Conservation (phyloP, 169 alveolate genomes). For the Cytauxzoon felis region DNA sequence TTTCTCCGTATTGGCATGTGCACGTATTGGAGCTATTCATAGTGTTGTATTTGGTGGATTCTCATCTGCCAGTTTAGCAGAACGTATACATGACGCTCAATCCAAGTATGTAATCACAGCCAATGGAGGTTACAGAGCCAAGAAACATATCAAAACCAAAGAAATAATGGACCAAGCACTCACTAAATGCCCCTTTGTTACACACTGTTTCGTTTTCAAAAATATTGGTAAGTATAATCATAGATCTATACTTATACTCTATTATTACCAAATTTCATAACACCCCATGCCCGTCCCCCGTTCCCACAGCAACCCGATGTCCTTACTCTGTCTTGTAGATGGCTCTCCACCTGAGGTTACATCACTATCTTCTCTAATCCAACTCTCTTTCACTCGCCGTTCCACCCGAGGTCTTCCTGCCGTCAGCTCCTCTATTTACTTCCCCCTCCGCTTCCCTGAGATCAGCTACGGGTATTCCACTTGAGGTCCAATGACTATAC, state of each 20-base stretch:
- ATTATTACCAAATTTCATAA: too few relatives aligned
- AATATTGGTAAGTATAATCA: constrained; percentile 13
- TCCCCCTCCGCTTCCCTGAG: too few relatives aligned
- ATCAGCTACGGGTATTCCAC: too few relatives aligned
- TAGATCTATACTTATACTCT: neutral
- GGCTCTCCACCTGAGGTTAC: too few relatives aligned
- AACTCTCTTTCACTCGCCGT: too few relatives aligned
- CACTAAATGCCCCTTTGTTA: constrained; percentile 33
- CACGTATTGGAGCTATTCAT: constrained; percentile 96
- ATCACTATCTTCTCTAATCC: too few relatives aligned
- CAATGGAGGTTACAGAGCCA: constrained; percentile 47
- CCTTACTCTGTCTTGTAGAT: too few relatives aligned
- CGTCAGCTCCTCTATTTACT: too few relatives aligned
- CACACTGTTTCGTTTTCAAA: constrained; percentile 29
- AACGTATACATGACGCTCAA: constrained; percentile 86
- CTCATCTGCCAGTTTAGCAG: constrained; percentile 89
- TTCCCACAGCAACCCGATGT: too few relatives aligned
- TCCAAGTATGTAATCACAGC: constrained; percentile 58
- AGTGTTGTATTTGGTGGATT: constrained; percentile 97
- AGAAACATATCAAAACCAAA: constrained; percentile 54
- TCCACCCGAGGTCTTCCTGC: too few relatives aligned
- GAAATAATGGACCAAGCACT: constrained; percentile 56
- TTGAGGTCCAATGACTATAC: too few relatives aligned
- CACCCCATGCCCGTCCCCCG: too few relatives aligned
- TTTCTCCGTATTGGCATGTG: constrained; percentile 92